These are phyloP conservation scores for Yarrowia hollandica DNA, from an alignment of 805 yeast species.

Conservation along the genomic window DNA sequence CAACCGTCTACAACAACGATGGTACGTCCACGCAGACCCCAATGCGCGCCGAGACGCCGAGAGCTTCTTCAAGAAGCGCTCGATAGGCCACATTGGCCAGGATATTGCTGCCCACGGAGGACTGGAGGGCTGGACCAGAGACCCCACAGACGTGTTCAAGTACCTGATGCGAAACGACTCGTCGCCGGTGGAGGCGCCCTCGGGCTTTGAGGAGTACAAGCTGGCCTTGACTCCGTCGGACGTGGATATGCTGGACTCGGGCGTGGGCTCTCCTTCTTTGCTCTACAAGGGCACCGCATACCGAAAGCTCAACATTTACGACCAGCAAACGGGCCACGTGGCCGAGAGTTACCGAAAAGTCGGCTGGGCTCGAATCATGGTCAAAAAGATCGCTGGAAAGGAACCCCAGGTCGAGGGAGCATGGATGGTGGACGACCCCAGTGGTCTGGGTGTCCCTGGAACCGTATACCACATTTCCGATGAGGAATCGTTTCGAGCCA, in stretches of 20 bases:
- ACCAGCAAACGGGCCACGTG: constrained; percentile 31
- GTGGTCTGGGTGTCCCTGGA: constrained; percentile 38
- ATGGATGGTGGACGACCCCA: constrained; percentile 41
- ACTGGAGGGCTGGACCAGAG: neutral
- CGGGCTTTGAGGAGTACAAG: constrained; percentile 19
- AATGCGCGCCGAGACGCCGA: constrained; percentile 20
- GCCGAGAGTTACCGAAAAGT: constrained; percentile 34
- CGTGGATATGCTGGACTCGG: constrained; percentile 23
- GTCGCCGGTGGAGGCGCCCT: neutral
- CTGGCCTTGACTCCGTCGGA: constrained; percentile 31
- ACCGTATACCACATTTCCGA: constrained; percentile 37
- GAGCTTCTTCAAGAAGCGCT: constrained; percentile 8
- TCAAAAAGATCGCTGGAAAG: constrained; percentile 32
- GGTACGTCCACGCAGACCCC: constrained; percentile 26
- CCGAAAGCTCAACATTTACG: constrained; percentile 33
- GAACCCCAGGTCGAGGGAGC: constrained; percentile 36
- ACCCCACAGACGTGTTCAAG: constrained; percentile 21
- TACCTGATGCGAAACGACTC: constrained; percentile 20
- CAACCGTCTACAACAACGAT: constrained; percentile 24
- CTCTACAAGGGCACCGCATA: constrained; percentile 38
- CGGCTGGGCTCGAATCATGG: constrained; percentile 41
- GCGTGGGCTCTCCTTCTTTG: neutral
- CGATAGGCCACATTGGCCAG: constrained; percentile 1
- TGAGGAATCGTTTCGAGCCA: constrained; percentile 23
- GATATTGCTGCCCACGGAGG: constrained; percentile 5